Evolutionary conservation across 371 early-diverging fungal genomes (phyloP), one percentile per base, ranked within the genome.

Genomic region (Syncephalis plumigaleata): DNA sequence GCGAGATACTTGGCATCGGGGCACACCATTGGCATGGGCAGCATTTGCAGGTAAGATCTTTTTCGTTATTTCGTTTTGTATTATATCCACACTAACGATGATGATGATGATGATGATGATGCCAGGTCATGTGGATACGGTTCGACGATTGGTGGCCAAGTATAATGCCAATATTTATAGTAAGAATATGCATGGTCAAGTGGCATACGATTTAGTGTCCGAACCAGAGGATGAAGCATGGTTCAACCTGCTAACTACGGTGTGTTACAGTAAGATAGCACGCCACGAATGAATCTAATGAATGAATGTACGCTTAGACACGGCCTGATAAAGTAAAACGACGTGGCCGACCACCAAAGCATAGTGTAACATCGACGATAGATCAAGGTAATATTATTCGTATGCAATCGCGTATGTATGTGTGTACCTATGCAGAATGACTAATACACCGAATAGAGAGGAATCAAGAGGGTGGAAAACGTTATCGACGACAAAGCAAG

Each of bases 1-100:
- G 3, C 61, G 75, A 11, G 95, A 94, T 59, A 84, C 86, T 11
- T 81, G 87, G 83, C 79, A 88, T 55, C 65, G 65, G 2, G 86
- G 81, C 23, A 75, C 84, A 16, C 85, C 95, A 3, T 63, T 94
- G 9, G 81, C 81, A 0, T 94, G 95, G 95, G 91, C 95, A 2
- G 88, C 89, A 0, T 91, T 75, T 58, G 86, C 77, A 36, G 83
- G 77, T 55, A 66, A 65, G 49, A 21, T 47, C 4, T 7, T 18
- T 40, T 4, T n/a, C n/a, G n/a, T n/a, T n/a, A n/a, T n/a, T n/a
- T n/a, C n/a, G n/a, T n/a, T n/a, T n/a, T n/a, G n/a, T n/a, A n/a
- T n/a, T n/a, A n/a, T n/a, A n/a, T n/a, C n/a, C n/a, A n/a, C n/a
- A n/a, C n/a, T n/a, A n/a, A n/a, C n/a, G n/a, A n/a, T n/a, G n/a